Conservation (phyloP, 2,329 filamentous ascomycete genomes). For the Apiospora rasikravindrae region DNA sequence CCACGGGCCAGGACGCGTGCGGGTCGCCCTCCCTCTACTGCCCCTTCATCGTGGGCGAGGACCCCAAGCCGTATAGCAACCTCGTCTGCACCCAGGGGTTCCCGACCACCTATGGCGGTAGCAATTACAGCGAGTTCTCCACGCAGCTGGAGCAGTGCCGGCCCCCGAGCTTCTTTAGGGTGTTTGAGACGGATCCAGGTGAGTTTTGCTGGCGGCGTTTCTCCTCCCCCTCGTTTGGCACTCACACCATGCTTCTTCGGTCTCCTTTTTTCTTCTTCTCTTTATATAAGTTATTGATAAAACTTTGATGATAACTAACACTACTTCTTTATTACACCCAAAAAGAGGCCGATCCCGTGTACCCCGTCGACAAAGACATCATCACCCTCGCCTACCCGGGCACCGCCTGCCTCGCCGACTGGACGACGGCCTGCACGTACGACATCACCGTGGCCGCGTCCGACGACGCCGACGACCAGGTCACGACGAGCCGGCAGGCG, state of each 20-base stretch:
- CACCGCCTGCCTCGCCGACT: not conserved
- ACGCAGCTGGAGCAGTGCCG: not conserved
- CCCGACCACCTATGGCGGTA: not conserved
- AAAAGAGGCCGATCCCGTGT: not conserved
- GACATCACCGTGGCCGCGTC: not conserved
- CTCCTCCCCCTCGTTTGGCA: not conserved
- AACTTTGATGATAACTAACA: too few relatives aligned
- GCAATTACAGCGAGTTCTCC: not conserved
- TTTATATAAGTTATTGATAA: not conserved
- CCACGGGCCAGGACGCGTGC: not conserved
- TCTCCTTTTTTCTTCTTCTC: too few relatives aligned
- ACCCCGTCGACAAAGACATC: not conserved
- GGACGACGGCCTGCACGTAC: constrained; percentile 1
- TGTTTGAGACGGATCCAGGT: not conserved
- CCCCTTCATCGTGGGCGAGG: not conserved
- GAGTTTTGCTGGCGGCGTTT: not conserved
- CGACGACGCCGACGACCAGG: not conserved
- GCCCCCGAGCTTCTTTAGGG: constrained; percentile 7
- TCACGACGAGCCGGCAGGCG: constrained; percentile 12
- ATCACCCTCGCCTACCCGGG: constrained; percentile 5
- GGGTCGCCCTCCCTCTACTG: constrained; percentile 12
- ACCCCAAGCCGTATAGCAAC: not conserved
- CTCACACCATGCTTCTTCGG: too few relatives aligned
- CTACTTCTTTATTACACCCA: not conserved
- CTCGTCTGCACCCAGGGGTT: constrained; percentile 11